A percentile compares a stretch with the other conserved stretches of the same genome.
Conservation (phyloP, 2,329 filamentous ascomycete species). For the Ophiostoma himal-ulmi region DNA sequence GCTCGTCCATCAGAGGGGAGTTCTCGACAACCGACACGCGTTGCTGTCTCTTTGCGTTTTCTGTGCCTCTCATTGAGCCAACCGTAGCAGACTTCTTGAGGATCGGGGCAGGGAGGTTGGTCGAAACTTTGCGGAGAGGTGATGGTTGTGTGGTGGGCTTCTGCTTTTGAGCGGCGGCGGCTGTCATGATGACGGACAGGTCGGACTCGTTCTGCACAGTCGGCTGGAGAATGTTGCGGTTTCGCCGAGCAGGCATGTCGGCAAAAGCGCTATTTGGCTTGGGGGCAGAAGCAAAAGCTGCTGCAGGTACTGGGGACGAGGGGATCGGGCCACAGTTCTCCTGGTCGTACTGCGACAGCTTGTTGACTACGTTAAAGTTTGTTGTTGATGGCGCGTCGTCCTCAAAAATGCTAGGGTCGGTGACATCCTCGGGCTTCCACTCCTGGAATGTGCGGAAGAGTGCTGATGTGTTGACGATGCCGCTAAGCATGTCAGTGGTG, state of each 20-base stretch:
- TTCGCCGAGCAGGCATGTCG: slow-evolving; percentile 13
- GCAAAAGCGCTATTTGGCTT: slow-evolving; percentile 2
- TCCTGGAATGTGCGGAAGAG: slow-evolving; percentile 27
- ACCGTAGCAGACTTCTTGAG: slow-evolving; percentile 12
- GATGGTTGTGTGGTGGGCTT: slow-evolving; percentile 1
- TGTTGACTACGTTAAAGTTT: slow-evolving; percentile 25
- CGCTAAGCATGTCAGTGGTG: slow-evolving; percentile 22
- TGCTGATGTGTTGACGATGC: slow-evolving; percentile 27
- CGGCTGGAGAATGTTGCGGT: slow-evolving; percentile 22
- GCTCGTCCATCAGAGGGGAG: slow-evolving; percentile 20
- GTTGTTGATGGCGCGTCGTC: slow-evolving; percentile 23
- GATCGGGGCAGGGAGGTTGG: slow-evolving; percentile 2
- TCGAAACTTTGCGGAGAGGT: slow-evolving; percentile 15
- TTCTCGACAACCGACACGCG: slow-evolving; percentile 12
- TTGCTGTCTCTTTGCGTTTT: slow-evolving; percentile 6
- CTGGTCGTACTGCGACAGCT: slow-evolving; percentile 20
- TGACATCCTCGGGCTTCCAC: slow-evolving; percentile 24
- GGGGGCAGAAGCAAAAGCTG: not conserved
- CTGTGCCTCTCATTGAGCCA: slow-evolving; percentile 1
- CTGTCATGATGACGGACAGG: slow-evolving; percentile 24
- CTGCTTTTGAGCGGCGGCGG: slow-evolving; percentile 15
- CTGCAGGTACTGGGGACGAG: not conserved
- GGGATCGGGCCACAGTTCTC: slow-evolving; percentile 21
- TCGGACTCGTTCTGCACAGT: slow-evolving; percentile 28
- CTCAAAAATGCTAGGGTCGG: not conserved